Conservation (phyloP, 164 flowering plant species). For the Chimonanthus praecox region DNA sequence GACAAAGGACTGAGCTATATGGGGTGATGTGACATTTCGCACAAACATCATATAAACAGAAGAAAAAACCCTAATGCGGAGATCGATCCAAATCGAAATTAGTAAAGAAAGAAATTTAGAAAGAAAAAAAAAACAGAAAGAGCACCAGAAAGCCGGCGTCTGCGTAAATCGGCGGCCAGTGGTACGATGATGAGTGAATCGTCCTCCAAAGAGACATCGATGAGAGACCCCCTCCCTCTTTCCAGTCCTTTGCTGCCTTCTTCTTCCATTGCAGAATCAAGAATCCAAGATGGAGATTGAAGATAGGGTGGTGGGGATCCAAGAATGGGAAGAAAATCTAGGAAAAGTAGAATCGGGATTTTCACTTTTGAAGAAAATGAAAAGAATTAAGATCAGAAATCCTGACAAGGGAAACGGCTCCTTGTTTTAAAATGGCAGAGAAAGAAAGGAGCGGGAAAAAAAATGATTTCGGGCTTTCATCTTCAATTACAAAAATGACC, state of each 20-base stretch:
- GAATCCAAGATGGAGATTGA: not conserved
- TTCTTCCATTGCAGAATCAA: constrained; percentile 2
- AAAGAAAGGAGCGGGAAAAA: not conserved
- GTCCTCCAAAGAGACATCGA: constrained; percentile 10
- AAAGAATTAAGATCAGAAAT: not conserved
- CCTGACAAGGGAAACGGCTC: not conserved
- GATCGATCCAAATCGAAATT: not conserved
- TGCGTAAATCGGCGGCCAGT: constrained; percentile 13
- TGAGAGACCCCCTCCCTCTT: constrained; percentile 4
- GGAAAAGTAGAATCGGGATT: not conserved
- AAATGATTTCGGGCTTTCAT: no score
- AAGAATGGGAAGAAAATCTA: not conserved
- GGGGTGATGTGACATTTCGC: no score
- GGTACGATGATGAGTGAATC: constrained; percentile 3
- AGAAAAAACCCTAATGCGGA: not conserved
- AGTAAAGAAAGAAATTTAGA: not conserved
- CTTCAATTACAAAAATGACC: not conserved
- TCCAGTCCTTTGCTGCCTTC: constrained; percentile 5
- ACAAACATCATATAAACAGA: not conserved
- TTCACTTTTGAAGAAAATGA: not conserved
- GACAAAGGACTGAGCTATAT: no score
- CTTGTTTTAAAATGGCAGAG: not conserved
- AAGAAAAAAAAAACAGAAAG: not conserved
- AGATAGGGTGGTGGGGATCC: not conserved
- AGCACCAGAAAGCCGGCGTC: constrained; percentile 1